Evolutionary conservation across 2,329 filamentous ascomycete species (phyloP), one percentile per base, ranked within the genome.

Genomic region (Calonectria leucothoes): DNA sequence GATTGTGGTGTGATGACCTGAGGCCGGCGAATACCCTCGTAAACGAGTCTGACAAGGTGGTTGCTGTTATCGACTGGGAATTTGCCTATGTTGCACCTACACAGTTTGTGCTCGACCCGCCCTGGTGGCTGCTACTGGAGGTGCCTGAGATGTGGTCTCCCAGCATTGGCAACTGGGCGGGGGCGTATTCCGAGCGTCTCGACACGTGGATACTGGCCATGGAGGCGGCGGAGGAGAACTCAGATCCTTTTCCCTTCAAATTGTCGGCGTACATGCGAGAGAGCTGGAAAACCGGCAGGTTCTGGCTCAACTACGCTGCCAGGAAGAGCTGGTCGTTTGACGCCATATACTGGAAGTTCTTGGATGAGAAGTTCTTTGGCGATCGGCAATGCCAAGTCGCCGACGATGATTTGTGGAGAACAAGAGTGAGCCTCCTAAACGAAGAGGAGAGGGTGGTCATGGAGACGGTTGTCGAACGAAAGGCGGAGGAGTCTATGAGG

Each of bases 1-100:
- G 76, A 10, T 76, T 86, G 17, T 86, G 79, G 77, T 75, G 75
- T 20, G 84, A 86, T 48, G 82, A 86, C 66, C 77, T 86, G 10
- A 74, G 80, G 0, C 71, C 83, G 0, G 75, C 57, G 1, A 85
- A 83, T 63, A 75, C 85, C 6, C 79, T 87, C 3, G 12, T 86
- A 0, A 72, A 82, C 15, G 73, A 81, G 1, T 31, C 74, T 2
- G 71, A 81, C 8, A 23, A 78, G 0, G 72, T 83, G 7, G 70
- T 77, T 6, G 81, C 77, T 0, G 71, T 83, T 0, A 83, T 88
- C 6, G 85, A 87, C 69, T 87, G 84, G 84, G 86, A 88, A 74
- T 85, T 81, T 51, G 66, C 83, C 0, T 85, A 86, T 63, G 78
- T 61, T 6, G 84, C 72, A 0, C 83, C 84, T 0, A 74, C 80